Percentiles rank a stretch among this genome's conserved stretches.
Evolutionary conservation across 2,329 filamentous ascomycete genomes (phyloP).

Genomic region (Paecilomyces fulvus): DNA sequence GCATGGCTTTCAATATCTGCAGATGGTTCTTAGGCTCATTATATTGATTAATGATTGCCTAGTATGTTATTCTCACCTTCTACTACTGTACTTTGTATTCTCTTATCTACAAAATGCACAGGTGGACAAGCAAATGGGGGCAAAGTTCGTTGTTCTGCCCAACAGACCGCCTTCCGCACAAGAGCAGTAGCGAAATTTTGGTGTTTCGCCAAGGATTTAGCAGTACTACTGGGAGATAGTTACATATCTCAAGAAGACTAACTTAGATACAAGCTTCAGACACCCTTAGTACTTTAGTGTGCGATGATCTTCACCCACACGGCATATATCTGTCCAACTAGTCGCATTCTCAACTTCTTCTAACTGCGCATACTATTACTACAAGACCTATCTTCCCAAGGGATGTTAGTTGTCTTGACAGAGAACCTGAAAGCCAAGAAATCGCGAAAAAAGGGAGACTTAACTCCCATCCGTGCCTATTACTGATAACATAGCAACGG

Average conservation of each 20-base stretch:
- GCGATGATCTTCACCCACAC: not conserved
- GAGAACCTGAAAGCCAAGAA: not conserved
- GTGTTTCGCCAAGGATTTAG: too few relatives aligned
- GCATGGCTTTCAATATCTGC: too few relatives aligned
- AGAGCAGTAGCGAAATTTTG: not conserved
- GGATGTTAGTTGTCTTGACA: not conserved
- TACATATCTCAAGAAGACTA: not conserved
- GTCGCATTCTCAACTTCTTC: not conserved
- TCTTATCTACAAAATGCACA: too few relatives aligned
- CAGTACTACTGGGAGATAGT: not conserved
- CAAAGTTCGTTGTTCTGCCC: too few relatives aligned
- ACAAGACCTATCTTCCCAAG: not conserved
- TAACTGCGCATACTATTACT: not conserved
- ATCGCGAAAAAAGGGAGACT: not conserved
- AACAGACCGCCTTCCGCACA: not conserved
- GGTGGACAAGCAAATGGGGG: too few relatives aligned
- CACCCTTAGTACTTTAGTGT: not conserved
- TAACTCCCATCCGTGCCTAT: not conserved
- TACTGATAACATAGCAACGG: not conserved
- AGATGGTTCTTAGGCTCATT: too few relatives aligned
- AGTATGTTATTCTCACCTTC: too few relatives aligned
- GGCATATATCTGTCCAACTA: not conserved
- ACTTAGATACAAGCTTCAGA: not conserved
- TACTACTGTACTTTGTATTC: too few relatives aligned
- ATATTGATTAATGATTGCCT: too few relatives aligned